Conservation (phyloP, 257 asterid genomes). For the Fraxinus cuspidata region DNA sequence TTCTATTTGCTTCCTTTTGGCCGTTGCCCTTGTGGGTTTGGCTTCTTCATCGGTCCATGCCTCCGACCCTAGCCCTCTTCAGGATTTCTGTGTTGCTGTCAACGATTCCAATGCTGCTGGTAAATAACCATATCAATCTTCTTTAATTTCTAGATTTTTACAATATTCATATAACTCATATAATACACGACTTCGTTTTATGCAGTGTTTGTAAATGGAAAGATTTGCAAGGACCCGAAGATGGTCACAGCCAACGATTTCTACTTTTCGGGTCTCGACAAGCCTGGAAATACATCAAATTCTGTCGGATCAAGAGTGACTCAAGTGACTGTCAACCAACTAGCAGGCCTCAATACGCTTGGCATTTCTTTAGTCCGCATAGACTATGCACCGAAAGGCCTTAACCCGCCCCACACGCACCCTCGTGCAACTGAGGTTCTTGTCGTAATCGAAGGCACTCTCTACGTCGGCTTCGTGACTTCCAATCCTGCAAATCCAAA, state of each 20-base stretch:
- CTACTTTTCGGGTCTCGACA: constrained; percentile 29
- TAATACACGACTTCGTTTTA: background rate
- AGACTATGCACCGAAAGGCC: background rate
- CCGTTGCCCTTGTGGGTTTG: constrained; percentile 12
- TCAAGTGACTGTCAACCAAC: constrained; percentile 1
- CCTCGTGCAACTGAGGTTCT: background rate
- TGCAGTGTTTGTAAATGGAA: constrained; percentile 39
- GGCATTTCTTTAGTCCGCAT: constrained; percentile 20
- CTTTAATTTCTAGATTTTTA: background rate
- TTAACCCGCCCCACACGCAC: background rate
- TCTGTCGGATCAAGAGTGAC: constrained; percentile 20
- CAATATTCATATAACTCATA: background rate
- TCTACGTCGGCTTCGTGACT: background rate
- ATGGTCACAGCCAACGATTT: constrained; percentile 27
- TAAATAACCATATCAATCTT: background rate
- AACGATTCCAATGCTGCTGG: constrained; percentile 26
- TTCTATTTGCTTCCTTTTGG: background rate
- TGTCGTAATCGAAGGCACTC: background rate
- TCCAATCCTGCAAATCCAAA: background rate
- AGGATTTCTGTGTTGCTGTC: constrained; percentile 40
- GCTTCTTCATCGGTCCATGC: constrained; percentile 19
- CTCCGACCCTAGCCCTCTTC: constrained; percentile 35
- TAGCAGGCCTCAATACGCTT: constrained; percentile 23
- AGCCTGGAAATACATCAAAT: constrained; percentile 25
- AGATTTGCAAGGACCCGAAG: constrained; percentile 37